A percentile compares a stretch with the other conserved stretches of the same genome.
phyloP scores from a whole-genome alignment of 768 basidiomycete species.

The Boletus subcaerulescens region DNA sequence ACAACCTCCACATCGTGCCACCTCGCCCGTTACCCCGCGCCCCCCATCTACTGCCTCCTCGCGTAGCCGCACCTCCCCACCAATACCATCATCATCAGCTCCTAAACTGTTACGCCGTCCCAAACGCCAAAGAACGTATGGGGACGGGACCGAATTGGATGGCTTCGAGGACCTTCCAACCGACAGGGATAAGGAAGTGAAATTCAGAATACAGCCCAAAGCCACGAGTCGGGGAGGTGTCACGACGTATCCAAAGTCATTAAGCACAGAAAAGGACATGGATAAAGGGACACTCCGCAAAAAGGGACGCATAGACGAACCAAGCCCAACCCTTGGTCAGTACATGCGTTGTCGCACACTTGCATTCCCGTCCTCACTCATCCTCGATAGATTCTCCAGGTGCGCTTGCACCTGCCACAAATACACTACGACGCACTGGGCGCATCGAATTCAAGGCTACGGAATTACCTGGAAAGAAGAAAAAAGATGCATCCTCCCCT shows the following conservation, averaged over 20 bases:
- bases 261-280: conserved; percentile 36
- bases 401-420: conserved; percentile 43
- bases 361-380: background rate
- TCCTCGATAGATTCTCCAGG: conserved; percentile 18
- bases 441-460: conserved; percentile 52
- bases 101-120: conserved; percentile 73
- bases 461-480: conserved; percentile 49
- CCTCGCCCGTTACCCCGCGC: conserved; percentile 57
- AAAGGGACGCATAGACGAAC: conserved; percentile 50
- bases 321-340: conserved; percentile 40
- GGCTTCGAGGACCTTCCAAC: conserved; percentile 84
- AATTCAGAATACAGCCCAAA: conserved; percentile 73
- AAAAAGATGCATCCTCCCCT: conserved; percentile 47
- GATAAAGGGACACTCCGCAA: conserved; percentile 59
- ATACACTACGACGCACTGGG: conserved; percentile 54
- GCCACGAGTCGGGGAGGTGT: conserved; percentile 56
- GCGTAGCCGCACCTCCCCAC: conserved; percentile 34
- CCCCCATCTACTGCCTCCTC: conserved; percentile 57
- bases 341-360: conserved; percentile 8
- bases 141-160: conserved; percentile 89
- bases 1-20: conserved; percentile 42
- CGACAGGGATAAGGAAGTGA: conserved; percentile 77
- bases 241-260: conserved; percentile 41
- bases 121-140: conserved; percentile 73
- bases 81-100: conserved; percentile 43